phyloP scores from a whole-genome alignment of 768 basidiomycete genomes.

The Suillus weaverae region DNA sequence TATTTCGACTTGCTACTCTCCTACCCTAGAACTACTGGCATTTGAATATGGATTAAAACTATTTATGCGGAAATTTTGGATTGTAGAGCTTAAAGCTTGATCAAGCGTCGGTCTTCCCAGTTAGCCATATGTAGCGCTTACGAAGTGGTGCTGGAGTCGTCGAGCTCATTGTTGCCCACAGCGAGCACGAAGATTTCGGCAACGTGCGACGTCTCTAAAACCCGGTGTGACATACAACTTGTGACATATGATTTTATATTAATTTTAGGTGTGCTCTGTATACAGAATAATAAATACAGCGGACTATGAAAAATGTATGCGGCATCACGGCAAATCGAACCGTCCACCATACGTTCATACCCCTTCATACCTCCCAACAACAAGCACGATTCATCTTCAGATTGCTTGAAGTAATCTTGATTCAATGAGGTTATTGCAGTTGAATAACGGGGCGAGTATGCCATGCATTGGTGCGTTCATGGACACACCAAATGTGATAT shows the following conservation, averaged over 20 bases:
- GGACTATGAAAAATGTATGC: too few relatives aligned
- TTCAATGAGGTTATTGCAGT: conserved; percentile 12
- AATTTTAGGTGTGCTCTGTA: too few relatives aligned
- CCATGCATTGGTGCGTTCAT: conserved; percentile 28
- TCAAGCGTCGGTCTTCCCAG: background rate
- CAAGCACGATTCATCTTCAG: background rate
- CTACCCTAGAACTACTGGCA: background rate
- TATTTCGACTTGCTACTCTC: too few relatives aligned
- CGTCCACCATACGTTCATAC: background rate
- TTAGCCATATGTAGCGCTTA: background rate
- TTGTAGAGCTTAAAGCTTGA: background rate
- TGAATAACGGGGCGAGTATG: conserved; percentile 28
- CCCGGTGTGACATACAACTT: too few relatives aligned
- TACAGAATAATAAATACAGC: too few relatives aligned
- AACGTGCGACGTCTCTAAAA: too few relatives aligned
- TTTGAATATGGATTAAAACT: background rate
- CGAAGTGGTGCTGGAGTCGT: too few relatives aligned
- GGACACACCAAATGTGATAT: conserved; percentile 18
- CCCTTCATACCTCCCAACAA: background rate
- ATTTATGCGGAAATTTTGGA: background rate
- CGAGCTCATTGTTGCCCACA: too few relatives aligned
- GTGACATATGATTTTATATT: too few relatives aligned
- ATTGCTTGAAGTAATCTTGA: background rate
- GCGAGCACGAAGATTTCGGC: too few relatives aligned
- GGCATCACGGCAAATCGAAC: too few relatives aligned